A percentile compares a stretch with the other conserved stretches of the same genome.
Evolutionary conservation across 148 eudicot genomes (phyloP).

Genomic region (Spergularia bocconei): DNA sequence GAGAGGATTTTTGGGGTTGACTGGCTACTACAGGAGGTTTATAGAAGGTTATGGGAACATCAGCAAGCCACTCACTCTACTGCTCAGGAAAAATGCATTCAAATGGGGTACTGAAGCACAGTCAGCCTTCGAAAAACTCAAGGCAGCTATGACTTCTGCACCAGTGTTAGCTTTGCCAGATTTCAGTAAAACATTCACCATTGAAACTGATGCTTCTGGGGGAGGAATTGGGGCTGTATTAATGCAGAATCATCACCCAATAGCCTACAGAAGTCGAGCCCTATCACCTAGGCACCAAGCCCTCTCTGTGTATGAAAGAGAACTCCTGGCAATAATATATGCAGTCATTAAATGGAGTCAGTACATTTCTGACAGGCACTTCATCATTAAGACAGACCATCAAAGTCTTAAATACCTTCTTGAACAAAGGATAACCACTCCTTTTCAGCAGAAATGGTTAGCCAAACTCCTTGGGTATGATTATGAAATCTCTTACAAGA

Average conservation of each 20-base stretch:
- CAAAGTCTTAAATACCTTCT: neutral
- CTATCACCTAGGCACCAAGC: neutral
- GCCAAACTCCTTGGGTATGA: neutral
- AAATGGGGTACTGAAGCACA: neutral
- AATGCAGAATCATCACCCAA: neutral
- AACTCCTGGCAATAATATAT: neutral
- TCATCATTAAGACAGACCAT: neutral
- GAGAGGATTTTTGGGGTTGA: neutral
- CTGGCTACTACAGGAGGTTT: neutral
- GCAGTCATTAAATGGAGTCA: no score
- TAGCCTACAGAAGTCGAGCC: neutral
- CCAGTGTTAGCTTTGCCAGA: neutral
- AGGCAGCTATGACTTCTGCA: neutral
- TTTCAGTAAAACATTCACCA: neutral
- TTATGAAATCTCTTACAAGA: neutral
- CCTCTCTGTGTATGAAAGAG: neutral
- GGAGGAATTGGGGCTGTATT: neutral
- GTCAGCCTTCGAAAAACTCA: neutral
- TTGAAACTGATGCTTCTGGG: neutral
- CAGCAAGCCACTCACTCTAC: neutral
- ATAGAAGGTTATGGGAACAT: neutral
- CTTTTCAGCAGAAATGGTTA: neutral
- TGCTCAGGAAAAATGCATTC: neutral
- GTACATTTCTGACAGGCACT: neutral
- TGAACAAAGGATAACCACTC: neutral